Evolutionary conservation across 2,329 filamentous ascomycete species (phyloP).

Genomic region (Ophiosphaerella herpotricha): DNA sequence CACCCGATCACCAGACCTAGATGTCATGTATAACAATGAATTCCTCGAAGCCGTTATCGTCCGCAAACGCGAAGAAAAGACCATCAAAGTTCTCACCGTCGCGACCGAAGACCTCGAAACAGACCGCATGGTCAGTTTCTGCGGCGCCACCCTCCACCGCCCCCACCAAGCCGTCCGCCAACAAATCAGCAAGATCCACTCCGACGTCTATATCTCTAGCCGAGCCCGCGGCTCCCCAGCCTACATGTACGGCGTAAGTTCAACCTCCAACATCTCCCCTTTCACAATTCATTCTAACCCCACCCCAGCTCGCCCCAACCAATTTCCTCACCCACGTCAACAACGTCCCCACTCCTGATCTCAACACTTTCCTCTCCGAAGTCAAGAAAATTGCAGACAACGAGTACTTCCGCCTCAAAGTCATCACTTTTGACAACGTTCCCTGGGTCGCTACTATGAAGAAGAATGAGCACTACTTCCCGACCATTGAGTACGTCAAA

Average conservation of each 20-base stretch:
- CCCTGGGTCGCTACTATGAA: constrained; percentile 99
- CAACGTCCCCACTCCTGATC: constrained; percentile 78
- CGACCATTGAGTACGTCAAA: constrained; percentile 68
- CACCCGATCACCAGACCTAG: constrained; percentile 88
- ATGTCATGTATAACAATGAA: constrained; percentile 93
- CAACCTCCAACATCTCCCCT: constrained; percentile 58
- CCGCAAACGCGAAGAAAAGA: constrained; percentile 79
- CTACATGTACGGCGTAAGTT: constrained; percentile 44
- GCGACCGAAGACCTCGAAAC: constrained; percentile 91
- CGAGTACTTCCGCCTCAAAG: constrained; percentile 94
- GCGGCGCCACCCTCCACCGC: constrained; percentile 87
- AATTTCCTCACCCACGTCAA: constrained; percentile 99
- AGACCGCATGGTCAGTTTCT: constrained; percentile 89
- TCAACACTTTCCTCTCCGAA: constrained; percentile 78
- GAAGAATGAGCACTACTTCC: constrained; percentile 97
- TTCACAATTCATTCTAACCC: constrained; percentile 67
- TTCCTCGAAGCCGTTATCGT: constrained; percentile 83
- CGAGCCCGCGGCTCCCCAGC: constrained; percentile 53
- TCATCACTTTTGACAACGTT: constrained; percentile 98
- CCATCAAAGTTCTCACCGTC: constrained; percentile 79
- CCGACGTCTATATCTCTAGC: constrained; percentile 93
- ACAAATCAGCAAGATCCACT: constrained; percentile 95
- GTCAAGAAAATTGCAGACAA: constrained; percentile 92
- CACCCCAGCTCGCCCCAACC: constrained; percentile 77
- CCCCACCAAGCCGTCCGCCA: constrained; percentile 96